phyloP scores from a whole-genome alignment of 2,329 filamentous ascomycete species.

The Didymella pomorum region DNA sequence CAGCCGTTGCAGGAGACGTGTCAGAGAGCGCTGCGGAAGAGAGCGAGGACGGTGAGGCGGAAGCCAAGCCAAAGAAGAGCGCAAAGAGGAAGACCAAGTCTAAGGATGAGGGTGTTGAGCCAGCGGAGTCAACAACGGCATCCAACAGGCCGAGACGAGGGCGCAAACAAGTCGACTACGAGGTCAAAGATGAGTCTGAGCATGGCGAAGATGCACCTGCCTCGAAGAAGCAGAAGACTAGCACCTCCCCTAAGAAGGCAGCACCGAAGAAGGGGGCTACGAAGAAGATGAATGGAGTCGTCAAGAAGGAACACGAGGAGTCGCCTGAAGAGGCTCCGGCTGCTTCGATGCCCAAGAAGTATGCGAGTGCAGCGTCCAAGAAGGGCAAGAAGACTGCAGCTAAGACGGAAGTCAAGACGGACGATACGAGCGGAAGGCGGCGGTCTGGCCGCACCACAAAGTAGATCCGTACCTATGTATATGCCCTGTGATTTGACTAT shows the following conservation, averaged over 20 bases:
- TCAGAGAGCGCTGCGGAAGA: conserved; percentile 44
- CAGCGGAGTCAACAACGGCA: conserved; percentile 8
- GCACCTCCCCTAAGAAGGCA: neutral
- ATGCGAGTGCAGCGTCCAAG: conserved; percentile 20
- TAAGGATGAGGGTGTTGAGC: conserved; percentile 18
- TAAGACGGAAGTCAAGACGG: conserved; percentile 22
- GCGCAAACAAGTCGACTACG: conserved; percentile 31
- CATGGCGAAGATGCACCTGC: conserved; percentile 38
- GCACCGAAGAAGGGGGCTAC: neutral
- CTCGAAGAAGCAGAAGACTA: conserved; percentile 39
- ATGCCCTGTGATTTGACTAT: neutral
- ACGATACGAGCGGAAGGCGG: conserved; percentile 28
- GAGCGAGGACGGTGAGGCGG: conserved; percentile 32
- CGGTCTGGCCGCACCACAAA: conserved; percentile 36
- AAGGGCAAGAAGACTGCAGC: conserved; percentile 21
- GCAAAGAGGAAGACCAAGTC: conserved; percentile 45
- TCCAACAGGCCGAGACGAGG: conserved; percentile 28
- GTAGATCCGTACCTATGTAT: neutral
- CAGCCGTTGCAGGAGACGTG: conserved; percentile 64
- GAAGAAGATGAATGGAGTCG: neutral
- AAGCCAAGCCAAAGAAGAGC: conserved; percentile 42
- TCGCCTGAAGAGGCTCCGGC: conserved; percentile 7
- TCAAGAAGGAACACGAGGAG: neutral
- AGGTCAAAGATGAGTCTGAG: conserved; percentile 28
- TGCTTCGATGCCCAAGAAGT: conserved; percentile 36